These are phyloP conservation scores for Teunomyces pallodes DNA, from an alignment of 805 yeast species.

Conservation along the genomic window DNA sequence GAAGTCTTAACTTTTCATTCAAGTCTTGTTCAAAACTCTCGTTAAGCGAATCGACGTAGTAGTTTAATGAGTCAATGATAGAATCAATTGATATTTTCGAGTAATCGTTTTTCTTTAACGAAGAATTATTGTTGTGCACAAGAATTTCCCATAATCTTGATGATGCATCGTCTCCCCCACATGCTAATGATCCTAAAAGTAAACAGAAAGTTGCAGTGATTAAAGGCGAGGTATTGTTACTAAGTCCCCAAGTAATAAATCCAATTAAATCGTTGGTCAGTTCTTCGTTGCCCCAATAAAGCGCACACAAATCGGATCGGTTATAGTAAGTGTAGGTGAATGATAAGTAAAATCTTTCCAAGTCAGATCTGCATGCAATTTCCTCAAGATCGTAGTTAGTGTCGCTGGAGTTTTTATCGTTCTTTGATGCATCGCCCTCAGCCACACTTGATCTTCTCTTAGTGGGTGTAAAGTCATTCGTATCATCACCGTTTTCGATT, in stretches of 20 bases:
- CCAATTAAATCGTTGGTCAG: constrained; percentile 60
- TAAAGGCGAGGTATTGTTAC: constrained; percentile 68
- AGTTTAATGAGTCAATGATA: constrained; percentile 51
- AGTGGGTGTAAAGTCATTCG: not conserved
- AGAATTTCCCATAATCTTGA: constrained; percentile 39
- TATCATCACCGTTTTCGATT: constrained; percentile 7
- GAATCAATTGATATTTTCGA: constrained; percentile 54
- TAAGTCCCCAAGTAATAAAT: constrained; percentile 85
- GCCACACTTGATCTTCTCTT: not conserved
- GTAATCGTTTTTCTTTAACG: constrained; percentile 35
- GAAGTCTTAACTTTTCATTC: constrained; percentile 25
- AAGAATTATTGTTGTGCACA: constrained; percentile 23
- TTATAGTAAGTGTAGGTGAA: constrained; percentile 65
- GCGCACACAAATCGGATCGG: constrained; percentile 54
- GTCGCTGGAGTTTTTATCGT: constrained; percentile 7
- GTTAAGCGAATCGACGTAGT: constrained; percentile 48
- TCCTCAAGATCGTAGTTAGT: constrained; percentile 51
- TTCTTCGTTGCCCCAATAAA: constrained; percentile 56
- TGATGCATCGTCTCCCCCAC: constrained; percentile 54
- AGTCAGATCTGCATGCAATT: constrained; percentile 71
- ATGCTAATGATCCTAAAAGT: constrained; percentile 71
- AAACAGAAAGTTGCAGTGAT: constrained; percentile 81
- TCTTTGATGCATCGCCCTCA: constrained; percentile 8
- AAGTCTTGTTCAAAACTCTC: constrained; percentile 37
- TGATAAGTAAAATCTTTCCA: constrained; percentile 82